Conservation (phyloP, 1,284 basidiomycete genomes). For the Moesziomyces sp. region DNA sequence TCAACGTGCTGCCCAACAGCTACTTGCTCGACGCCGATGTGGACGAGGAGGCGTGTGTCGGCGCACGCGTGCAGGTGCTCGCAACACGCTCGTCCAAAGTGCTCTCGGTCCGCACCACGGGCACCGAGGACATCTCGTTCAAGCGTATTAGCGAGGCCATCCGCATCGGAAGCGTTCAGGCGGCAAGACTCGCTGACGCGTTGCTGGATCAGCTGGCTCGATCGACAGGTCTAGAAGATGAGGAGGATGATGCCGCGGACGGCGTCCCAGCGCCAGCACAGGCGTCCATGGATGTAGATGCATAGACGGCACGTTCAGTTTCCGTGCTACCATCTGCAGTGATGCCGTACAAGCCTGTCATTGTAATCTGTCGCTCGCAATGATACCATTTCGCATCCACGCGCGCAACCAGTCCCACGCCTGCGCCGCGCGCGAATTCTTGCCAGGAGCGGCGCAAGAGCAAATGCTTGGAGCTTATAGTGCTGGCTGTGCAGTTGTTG, state of each 20-base stretch:
- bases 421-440: background rate
- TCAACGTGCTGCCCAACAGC: slow-evolving; percentile 52
- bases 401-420: background rate
- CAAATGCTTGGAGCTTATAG: background rate
- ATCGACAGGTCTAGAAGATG: slow-evolving; percentile 14
- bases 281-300: slow-evolving; percentile 28
- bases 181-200: slow-evolving; percentile 34
- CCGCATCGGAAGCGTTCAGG: slow-evolving; percentile 38
- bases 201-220: slow-evolving; percentile 28
- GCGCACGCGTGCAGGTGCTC: slow-evolving; percentile 46
- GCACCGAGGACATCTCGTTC: slow-evolving; percentile 41
- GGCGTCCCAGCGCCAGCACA: background rate
- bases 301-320: background rate
- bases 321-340: no score
- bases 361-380: background rate
- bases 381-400: background rate
- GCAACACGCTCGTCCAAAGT: slow-evolving; percentile 48
- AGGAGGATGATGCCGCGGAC: slow-evolving; percentile 4
- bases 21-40: slow-evolving; percentile 58
- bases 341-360: no score
- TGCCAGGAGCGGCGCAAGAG: no score
- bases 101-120: slow-evolving; percentile 36
- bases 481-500: background rate
- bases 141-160: slow-evolving; percentile 42
- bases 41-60: slow-evolving; percentile 54